phyloP scores from a whole-genome alignment of 345 rosid species.

The Chamaenerion angustifolium region DNA sequence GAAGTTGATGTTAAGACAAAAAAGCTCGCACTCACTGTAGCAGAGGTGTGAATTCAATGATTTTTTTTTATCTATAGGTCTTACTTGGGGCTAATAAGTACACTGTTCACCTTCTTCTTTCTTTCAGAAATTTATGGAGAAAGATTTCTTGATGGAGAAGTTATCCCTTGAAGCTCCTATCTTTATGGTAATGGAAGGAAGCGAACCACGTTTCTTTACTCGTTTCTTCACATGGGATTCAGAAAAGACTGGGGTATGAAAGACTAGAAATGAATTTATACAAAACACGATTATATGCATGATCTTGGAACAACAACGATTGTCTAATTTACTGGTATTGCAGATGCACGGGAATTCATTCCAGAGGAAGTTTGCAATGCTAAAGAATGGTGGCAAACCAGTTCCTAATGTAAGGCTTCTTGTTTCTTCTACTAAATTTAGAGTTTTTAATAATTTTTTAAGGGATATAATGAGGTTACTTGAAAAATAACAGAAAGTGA shows the following conservation, averaged over 20 bases:
- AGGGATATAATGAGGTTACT: too few species aligned
- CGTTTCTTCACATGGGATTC: constrained; percentile 94
- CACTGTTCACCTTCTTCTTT: background rate
- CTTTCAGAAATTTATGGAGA: constrained; percentile 68
- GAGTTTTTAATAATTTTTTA: too few species aligned
- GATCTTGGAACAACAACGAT: background rate
- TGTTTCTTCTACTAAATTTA: background rate
- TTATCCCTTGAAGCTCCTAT: constrained; percentile 62
- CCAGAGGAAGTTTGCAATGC: constrained; percentile 70
- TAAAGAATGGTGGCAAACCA: constrained; percentile 65
- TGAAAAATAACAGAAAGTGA: constrained; percentile 47
- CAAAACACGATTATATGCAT: background rate
- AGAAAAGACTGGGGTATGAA: constrained; percentile 57
- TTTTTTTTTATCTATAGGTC: too few species aligned
- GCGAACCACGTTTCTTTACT: constrained; percentile 86
- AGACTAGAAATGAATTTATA: background rate
- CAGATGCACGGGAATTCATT: constrained; percentile 97
- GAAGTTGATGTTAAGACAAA: constrained; percentile 66
- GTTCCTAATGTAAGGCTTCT: constrained; percentile 43
- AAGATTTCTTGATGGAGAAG: constrained; percentile 63
- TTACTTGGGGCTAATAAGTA: background rate
- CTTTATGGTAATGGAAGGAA: constrained; percentile 71
- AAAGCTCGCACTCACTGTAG: constrained; percentile 50
- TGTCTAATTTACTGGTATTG: constrained; percentile 2
- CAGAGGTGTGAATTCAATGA: constrained; percentile 44